A percentile compares a stretch with the other conserved stretches of the same genome.
Evolutionary conservation across 2,329 filamentous ascomycete species (phyloP).

Genomic region (Colletotrichum melonis): DNA sequence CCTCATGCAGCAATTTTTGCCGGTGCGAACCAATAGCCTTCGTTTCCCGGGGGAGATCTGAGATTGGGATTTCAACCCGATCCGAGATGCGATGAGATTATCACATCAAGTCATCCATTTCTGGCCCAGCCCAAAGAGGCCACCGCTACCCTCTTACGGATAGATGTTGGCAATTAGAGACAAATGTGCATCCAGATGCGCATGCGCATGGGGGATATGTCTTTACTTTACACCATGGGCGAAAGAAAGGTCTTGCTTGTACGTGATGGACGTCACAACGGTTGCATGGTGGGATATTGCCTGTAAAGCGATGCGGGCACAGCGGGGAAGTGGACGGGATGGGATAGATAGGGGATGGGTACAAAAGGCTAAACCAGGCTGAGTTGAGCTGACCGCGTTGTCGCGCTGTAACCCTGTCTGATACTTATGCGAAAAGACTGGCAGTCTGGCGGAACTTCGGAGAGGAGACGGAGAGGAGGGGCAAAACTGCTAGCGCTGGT

Average conservation of each 20-base stretch:
- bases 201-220: not conserved
- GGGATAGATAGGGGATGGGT: constrained; percentile 4
- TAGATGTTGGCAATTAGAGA: not conserved
- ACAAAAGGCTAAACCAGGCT: not conserved
- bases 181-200: not conserved
- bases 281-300: constrained; percentile 23
- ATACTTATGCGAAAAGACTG: not conserved
- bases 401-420: not conserved
- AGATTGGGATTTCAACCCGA: no score
- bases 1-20: not conserved
- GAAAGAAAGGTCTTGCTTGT: constrained; percentile 15
- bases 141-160: not conserved
- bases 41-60: not conserved
- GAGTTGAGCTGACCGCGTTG: not conserved
- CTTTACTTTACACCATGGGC: not conserved
- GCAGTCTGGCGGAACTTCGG: not conserved
- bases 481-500: not conserved
- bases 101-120: not conserved
- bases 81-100: not conserved
- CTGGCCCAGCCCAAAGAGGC: no score
- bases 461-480: not conserved
- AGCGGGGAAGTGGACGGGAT: not conserved
- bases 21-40: not conserved
- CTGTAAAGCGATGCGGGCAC: constrained; percentile 12
- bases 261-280: constrained; percentile 23